Conservation (phyloP, 148 eudicot genomes). For the Spergularia bocconei region DNA sequence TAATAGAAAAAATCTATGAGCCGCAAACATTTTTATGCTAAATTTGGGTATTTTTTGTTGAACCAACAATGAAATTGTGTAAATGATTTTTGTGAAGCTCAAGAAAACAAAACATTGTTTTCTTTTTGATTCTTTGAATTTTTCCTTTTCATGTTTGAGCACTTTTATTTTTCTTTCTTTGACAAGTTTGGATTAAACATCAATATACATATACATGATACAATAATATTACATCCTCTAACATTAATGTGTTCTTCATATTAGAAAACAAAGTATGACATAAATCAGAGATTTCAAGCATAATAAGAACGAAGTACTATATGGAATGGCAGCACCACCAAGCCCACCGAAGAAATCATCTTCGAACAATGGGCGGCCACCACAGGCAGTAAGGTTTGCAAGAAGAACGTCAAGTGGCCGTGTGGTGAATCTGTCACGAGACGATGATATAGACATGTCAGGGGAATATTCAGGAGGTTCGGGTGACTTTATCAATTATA, state of each 20-base stretch:
- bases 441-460: slow-evolving; percentile 43
- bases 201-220: background rate
- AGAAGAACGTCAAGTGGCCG: slow-evolving; percentile 63
- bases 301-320: background rate
- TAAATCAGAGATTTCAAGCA: background rate
- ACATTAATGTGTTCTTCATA: background rate
- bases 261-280: background rate
- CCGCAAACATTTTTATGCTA: slow-evolving; percentile 7
- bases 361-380: slow-evolving; percentile 29
- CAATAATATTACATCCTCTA: background rate
- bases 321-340: slow-evolving; percentile 30
- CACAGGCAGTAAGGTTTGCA: slow-evolving; percentile 41
- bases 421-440: slow-evolving; percentile 42
- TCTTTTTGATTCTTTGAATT: background rate
- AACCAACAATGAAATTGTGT: background rate
- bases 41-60: slow-evolving; percentile 13
- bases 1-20: slow-evolving; percentile 20
- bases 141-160: background rate
- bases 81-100: background rate
- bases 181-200: background rate
- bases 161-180: background rate
- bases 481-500: slow-evolving; percentile 51
- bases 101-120: background rate
- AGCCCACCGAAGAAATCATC: slow-evolving; percentile 24
- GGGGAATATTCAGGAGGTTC: slow-evolving; percentile 39